Evolutionary conservation across 2,329 filamentous ascomycete genomes (phyloP).

Genomic region (Rutstroemia sydowiana): DNA sequence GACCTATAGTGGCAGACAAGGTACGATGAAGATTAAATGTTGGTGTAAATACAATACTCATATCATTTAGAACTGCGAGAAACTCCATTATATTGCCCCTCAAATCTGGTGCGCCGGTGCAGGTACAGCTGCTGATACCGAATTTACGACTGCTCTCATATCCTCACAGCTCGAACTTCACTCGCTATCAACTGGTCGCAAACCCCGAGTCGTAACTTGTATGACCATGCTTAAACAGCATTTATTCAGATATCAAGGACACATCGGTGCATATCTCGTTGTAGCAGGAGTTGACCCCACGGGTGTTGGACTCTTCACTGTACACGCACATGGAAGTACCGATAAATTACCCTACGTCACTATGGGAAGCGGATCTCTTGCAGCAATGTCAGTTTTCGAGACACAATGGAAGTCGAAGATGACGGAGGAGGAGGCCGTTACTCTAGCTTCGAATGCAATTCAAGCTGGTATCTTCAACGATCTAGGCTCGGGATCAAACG

Average conservation of each 20-base stretch:
- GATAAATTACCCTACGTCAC: conserved; percentile 99
- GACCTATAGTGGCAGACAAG: conserved; percentile 98
- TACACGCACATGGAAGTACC: conserved; percentile 95
- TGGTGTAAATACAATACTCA: neutral
- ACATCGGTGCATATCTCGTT: conserved; percentile 97
- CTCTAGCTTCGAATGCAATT: conserved; percentile 79
- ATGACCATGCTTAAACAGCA: conserved; percentile 99
- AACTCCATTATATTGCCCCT: conserved; percentile 96
- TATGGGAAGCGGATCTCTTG: conserved; percentile 93
- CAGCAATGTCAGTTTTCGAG: conserved; percentile 97
- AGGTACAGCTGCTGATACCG: conserved; percentile 94
- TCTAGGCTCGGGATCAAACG: conserved; percentile 91
- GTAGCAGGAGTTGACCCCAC: conserved; percentile 96
- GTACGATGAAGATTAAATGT: conserved; percentile 33
- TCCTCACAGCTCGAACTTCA: conserved; percentile 98
- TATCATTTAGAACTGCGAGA: conserved; percentile 81
- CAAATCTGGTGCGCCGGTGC: conserved; percentile 99
- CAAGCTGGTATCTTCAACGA: conserved; percentile 98
- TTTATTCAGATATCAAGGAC: conserved; percentile 94
- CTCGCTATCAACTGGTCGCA: conserved; percentile 89
- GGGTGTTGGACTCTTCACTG: conserved; percentile 90
- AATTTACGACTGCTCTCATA: conserved; percentile 98
- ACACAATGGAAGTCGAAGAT: conserved; percentile 82
- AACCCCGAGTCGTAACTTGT: conserved; percentile 94
- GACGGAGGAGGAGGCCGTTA: conserved; percentile 72